Conservation (phyloP, 2,329 filamentous ascomycete genomes). For the Geosmithia flava region DNA sequence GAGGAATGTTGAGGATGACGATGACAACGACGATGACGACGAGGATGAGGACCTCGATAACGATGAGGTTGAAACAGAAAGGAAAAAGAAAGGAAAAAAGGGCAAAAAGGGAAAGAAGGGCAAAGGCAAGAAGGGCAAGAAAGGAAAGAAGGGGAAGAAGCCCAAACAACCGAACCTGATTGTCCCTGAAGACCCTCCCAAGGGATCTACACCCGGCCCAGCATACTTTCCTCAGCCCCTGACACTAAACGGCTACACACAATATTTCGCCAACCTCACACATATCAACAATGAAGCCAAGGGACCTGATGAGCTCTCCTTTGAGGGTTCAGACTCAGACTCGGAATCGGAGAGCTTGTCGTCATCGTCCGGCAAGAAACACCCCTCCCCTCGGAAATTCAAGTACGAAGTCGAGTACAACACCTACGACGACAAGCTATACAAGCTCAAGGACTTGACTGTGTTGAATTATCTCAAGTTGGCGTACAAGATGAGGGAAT, state of each 20-base stretch:
- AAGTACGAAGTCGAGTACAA: conserved; percentile 75
- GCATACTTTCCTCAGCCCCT: conserved; percentile 81
- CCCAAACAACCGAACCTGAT: conserved; percentile 47
- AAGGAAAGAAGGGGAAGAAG: conserved; percentile 32
- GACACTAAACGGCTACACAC: conserved; percentile 67
- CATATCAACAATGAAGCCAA: conserved; percentile 63
- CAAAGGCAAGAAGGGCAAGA: conserved; percentile 16
- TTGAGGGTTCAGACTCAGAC: too few relatives aligned
- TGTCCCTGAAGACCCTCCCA: conserved; percentile 61
- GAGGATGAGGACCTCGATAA: conserved; percentile 18
- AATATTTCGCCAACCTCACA: conserved; percentile 93
- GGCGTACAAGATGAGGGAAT: conserved; percentile 53
- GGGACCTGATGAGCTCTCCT: conserved; percentile 10
- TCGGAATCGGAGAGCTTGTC: too few relatives aligned
- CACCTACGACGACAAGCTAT: conserved; percentile 65
- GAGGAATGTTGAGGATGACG: conserved; percentile 5
- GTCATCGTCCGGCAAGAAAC: conserved; percentile 10
- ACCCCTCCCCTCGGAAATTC: conserved; percentile 52
- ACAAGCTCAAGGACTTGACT: conserved; percentile 70
- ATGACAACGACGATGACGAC: not conserved
- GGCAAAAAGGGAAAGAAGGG: conserved; percentile 25
- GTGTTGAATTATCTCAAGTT: conserved; percentile 70
- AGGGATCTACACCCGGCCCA: conserved; percentile 65
- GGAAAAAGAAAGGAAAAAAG: conserved; percentile 19
- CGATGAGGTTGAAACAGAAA: conserved; percentile 11